phyloP scores from a whole-genome alignment of 2,329 filamentous ascomycete genomes.

The Exophiala bonariae region DNA sequence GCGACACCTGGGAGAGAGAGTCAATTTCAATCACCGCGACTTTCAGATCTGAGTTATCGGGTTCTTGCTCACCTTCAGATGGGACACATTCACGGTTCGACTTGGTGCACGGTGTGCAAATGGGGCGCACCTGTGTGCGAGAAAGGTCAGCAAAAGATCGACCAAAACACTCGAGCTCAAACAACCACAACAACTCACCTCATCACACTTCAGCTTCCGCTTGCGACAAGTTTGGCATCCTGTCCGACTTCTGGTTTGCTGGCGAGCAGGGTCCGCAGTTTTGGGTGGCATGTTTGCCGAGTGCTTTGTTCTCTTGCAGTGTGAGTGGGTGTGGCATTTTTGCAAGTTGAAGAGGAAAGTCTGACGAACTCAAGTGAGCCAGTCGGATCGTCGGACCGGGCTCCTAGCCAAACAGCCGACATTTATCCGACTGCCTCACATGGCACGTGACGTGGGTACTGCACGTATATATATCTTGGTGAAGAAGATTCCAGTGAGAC shows the following conservation, averaged over 20 bases:
- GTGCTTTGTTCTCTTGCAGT: background rate
- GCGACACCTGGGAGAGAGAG: slow-evolving; percentile 49
- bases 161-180: background rate
- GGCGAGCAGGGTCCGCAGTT: background rate
- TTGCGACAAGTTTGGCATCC: slow-evolving; percentile 28
- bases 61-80: slow-evolving; percentile 20
- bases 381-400: background rate
- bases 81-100: slow-evolving; percentile 22
- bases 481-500: no score
- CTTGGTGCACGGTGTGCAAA: slow-evolving; percentile 27
- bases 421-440: no score
- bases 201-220: slow-evolving; percentile 30
- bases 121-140: slow-evolving; percentile 15
- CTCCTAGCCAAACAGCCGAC: no score
- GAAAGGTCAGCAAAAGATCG: slow-evolving; percentile 1
- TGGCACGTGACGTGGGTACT: no score
- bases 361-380: background rate
- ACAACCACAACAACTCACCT: slow-evolving; percentile 13
- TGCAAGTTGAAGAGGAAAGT: background rate
- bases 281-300: background rate
- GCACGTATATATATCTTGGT: no score
- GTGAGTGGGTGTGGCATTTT: background rate
- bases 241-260: slow-evolving; percentile 24
- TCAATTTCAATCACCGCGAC: background rate
- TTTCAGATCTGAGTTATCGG: background rate